Evolutionary conservation across 169 alveolate genomes (phyloP).

Genomic region (Plasmodium inui): DNA sequence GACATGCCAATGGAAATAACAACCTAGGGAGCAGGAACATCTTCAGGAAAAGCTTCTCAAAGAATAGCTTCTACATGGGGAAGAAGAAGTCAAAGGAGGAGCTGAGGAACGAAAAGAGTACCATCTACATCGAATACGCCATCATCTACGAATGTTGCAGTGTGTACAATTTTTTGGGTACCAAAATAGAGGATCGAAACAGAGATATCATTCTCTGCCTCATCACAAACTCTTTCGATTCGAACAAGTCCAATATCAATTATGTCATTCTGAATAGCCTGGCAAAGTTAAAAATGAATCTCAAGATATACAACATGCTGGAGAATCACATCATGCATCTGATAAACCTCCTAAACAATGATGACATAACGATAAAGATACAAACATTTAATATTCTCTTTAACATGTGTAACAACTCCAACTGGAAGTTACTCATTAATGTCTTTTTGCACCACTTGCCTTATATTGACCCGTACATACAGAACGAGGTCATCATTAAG

Average conservation of each 20-base stretch:
- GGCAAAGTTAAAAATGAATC: slow-evolving; percentile 36
- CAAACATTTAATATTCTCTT: slow-evolving; percentile 92
- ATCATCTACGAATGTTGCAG: slow-evolving; percentile 50
- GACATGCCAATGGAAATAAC: too few relatives aligned
- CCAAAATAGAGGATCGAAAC: slow-evolving; percentile 44
- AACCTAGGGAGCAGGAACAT: background rate
- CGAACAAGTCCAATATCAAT: slow-evolving; percentile 67
- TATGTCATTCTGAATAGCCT: slow-evolving; percentile 44
- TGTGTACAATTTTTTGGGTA: slow-evolving; percentile 45
- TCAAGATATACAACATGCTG: slow-evolving; percentile 60
- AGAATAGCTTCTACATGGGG: slow-evolving; percentile 11
- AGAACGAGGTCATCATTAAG: slow-evolving; percentile 93
- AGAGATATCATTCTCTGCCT: slow-evolving; percentile 57
- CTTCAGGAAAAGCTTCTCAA: slow-evolving; percentile 24
- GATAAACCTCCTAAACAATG: slow-evolving; percentile 85
- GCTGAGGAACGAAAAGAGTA: slow-evolving; percentile 34
- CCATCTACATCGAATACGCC: slow-evolving; percentile 57
- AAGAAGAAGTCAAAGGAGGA: slow-evolving; percentile 8
- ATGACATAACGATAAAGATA: slow-evolving; percentile 91
- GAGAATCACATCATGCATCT: slow-evolving; percentile 88
- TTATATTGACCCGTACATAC: slow-evolving; percentile 91
- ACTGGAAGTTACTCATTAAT: slow-evolving; percentile 90
- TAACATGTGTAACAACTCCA: slow-evolving; percentile 89
- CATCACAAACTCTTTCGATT: slow-evolving; percentile 48
- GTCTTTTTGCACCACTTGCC: slow-evolving; percentile 91